Base-by-base conservation (phyloP, 208 protist genomes). In the Angomonas ambiguus region DNA sequence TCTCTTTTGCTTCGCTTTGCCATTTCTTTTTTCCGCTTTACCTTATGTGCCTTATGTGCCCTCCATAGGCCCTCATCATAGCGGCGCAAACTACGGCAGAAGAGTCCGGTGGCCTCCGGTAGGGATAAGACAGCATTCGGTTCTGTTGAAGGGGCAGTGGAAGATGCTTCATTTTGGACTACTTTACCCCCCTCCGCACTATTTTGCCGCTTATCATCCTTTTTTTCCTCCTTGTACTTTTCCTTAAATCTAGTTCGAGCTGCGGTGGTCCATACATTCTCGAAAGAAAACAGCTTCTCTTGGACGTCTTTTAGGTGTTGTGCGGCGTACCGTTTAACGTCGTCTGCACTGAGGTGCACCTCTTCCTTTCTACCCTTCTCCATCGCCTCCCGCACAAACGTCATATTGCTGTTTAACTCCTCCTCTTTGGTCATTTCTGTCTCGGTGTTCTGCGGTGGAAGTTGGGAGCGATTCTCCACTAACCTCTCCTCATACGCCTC, bases 61-160 rank as follows among this genome's bases (percentile, higher is more conserved):
- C 74, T 74, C 79, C 82, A 88, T n/a, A 91, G 72, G 24, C 49
- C 71, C 61, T 88, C 88, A 18, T 80, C 82, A 51, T 88, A 94
- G 30, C 71, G 71, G 20, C 77, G 77, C 66, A 94, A 58, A 13
- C 78, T 41, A 13, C 35, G 5, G 35, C 35, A 69, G 59, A 91
- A 94, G 41, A 76, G 57, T 28, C 35, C 35, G 13, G 35, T 41
- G 13, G 35, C 35, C 35, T 41, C 35, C 13, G 35, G 13, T 41
- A 41, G 13, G 5, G 35, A 41, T 13, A 41, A 41, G n/a, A n/a
- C n/a, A n/a, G n/a, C n/a, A n/a, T n/a, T n/a, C n/a, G n/a, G n/a
- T n/a, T n/a, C n/a, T n/a, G n/a, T n/a, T n/a, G n/a, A n/a, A n/a
- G n/a, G n/a, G 8, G 35, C 13, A 2, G 22, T 69, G 32, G 28